These are phyloP conservation scores for Azolla pinnata DNA, from an alignment of 75 land plant genomes.

Conservation along the genomic window DNA sequence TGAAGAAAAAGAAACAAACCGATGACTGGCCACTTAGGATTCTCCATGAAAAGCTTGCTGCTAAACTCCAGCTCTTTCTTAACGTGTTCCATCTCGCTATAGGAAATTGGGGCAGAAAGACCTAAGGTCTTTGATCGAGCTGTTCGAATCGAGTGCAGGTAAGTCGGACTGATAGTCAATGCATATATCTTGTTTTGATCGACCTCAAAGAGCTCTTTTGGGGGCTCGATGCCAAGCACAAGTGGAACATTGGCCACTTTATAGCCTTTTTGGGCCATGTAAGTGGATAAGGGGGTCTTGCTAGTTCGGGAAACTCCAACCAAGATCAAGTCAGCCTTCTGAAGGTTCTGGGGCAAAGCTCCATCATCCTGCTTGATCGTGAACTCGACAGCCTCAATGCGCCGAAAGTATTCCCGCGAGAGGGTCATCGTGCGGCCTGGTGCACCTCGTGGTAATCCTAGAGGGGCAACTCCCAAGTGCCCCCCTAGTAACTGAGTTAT, in stretches of 20 bases:
- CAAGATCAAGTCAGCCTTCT: slow-evolving; percentile 68
- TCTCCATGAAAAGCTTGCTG: slow-evolving; percentile 55
- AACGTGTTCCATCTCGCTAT: slow-evolving; percentile 88
- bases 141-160: slow-evolving; percentile 63
- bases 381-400: slow-evolving; percentile 93
- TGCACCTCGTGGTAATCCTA: slow-evolving; percentile 79
- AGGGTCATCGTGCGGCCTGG: slow-evolving; percentile 46
- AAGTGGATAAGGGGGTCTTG: slow-evolving; percentile 89
- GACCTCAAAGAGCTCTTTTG: slow-evolving; percentile 59
- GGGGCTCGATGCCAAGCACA: slow-evolving; percentile 63
- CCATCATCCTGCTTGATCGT: slow-evolving; percentile 98
- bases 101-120: slow-evolving; percentile 19
- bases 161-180: slow-evolving; percentile 65
- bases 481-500: slow-evolving; percentile 68
- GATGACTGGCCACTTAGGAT: slow-evolving; percentile 90
- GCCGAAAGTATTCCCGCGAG: slow-evolving; percentile 62
- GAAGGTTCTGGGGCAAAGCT: slow-evolving; percentile 68
- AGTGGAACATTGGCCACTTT: slow-evolving; percentile 97
- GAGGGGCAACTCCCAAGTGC: slow-evolving; percentile 77
- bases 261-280: slow-evolving; percentile 89
- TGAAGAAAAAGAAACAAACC: slow-evolving; percentile 43
- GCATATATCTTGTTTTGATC: slow-evolving; percentile 75
- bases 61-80: slow-evolving; percentile 64
- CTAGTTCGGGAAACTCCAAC: slow-evolving; percentile 93
- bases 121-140: slow-evolving; percentile 71